A percentile compares a stretch with the other conserved stretches of the same genome.
These are phyloP conservation scores for Entomortierella parvispora DNA, from an alignment of 192 early-diverging fungal species.

Conservation along the genomic window DNA sequence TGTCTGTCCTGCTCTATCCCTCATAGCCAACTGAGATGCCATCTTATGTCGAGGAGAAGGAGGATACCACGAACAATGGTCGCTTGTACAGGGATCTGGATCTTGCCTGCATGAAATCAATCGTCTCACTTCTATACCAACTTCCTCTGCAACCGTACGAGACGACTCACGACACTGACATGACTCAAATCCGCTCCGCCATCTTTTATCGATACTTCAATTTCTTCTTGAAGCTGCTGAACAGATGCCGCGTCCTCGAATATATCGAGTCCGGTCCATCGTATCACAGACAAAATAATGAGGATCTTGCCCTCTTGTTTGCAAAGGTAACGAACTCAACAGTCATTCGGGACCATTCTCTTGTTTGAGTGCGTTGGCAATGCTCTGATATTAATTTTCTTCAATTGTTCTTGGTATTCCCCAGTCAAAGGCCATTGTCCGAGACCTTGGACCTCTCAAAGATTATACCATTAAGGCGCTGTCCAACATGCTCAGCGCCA, in stretches of 20 bases:
- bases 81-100: slow-evolving; percentile 83
- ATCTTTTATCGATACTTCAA: slow-evolving; percentile 79
- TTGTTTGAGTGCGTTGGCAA: slow-evolving; percentile 4
- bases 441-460: slow-evolving; percentile 75
- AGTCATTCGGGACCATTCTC: background rate
- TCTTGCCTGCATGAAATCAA: slow-evolving; percentile 79
- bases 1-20: too few species aligned
- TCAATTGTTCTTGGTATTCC: background rate
- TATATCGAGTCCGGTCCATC: slow-evolving; percentile 54
- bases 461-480: slow-evolving; percentile 90
- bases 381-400: slow-evolving; percentile 1
- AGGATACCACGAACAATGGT: slow-evolving; percentile 56
- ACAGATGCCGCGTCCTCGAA: slow-evolving; percentile 73
- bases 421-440: slow-evolving; percentile 68
- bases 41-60: slow-evolving; percentile 39
- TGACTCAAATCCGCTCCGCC: slow-evolving; percentile 68
- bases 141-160: slow-evolving; percentile 79
- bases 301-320: slow-evolving; percentile 41
- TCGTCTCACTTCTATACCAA: slow-evolving; percentile 72
- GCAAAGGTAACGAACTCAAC: slow-evolving; percentile 38
- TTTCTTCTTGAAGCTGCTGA: slow-evolving; percentile 81
- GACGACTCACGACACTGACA: slow-evolving; percentile 63
- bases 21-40: slow-evolving; percentile 50
- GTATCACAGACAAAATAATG: slow-evolving; percentile 40
- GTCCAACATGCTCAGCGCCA: slow-evolving; percentile 90